Percentiles rank a stretch among this genome's conserved stretches.
These are phyloP conservation scores for Coelastrella sp. DNA, from an alignment of 139 green algal genomes.

Conservation along the genomic window DNA sequence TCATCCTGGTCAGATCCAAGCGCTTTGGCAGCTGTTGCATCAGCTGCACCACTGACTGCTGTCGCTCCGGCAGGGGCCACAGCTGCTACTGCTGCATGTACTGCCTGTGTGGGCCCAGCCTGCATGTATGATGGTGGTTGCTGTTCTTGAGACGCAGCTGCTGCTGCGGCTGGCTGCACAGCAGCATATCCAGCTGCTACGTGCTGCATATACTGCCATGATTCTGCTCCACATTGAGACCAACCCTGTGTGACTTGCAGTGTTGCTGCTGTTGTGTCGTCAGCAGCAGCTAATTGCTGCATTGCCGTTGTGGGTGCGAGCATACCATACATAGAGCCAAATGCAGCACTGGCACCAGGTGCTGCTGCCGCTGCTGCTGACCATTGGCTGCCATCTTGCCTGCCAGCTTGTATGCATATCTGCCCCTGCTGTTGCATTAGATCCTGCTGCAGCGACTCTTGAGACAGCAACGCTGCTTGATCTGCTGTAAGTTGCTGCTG, in stretches of 20 bases:
- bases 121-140: not conserved
- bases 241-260: not conserved
- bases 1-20: conserved; percentile 27
- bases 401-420: too few relatives aligned
- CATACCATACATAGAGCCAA: too few relatives aligned
- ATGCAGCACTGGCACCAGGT: not conserved
- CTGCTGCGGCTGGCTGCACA: not conserved
- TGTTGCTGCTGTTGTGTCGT: not conserved
- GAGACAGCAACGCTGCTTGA: too few relatives aligned
- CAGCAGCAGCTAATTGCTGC: not conserved
- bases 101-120: not conserved
- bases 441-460: too few relatives aligned
- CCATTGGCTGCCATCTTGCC: not conserved
- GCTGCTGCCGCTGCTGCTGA: conserved; percentile 5
- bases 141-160: not conserved
- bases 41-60: conserved; percentile 1
- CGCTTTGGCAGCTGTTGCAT: not conserved
- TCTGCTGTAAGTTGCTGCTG: not conserved
- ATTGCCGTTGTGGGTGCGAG: too few relatives aligned
- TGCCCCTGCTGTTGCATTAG: too few relatives aligned
- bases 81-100: not conserved
- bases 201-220: not conserved
- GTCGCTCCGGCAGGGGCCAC: not conserved
- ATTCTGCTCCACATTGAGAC: not conserved
- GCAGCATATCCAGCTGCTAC: not conserved